phyloP scores from a whole-genome alignment of 805 yeast genomes.

The Brettanomyces sp. region DNA sequence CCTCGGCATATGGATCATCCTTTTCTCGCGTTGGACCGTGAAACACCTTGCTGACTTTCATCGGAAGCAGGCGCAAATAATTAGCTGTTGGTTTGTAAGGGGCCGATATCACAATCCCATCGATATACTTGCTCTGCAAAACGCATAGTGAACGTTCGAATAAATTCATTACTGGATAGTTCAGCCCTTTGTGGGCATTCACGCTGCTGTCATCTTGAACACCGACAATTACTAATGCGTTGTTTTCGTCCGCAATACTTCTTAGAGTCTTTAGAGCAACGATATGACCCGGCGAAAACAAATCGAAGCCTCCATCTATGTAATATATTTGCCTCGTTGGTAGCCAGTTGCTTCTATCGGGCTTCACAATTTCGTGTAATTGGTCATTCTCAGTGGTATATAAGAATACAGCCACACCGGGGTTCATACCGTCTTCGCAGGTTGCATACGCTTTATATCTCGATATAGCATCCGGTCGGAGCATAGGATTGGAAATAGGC shows the following conservation, averaged over 20 bases:
- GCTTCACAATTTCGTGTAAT: slow-evolving; percentile 20
- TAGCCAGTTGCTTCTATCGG: slow-evolving; percentile 14
- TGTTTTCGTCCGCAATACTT: slow-evolving; percentile 18
- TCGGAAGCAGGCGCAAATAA: slow-evolving; percentile 31
- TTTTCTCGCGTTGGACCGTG: slow-evolving; percentile 48
- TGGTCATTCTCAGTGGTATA: slow-evolving; percentile 23
- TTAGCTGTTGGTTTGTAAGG: slow-evolving; percentile 40
- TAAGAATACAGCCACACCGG: slow-evolving; percentile 51
- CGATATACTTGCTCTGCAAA: slow-evolving; percentile 78
- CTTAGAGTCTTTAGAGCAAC: slow-evolving; percentile 50
- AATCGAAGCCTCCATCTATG: slow-evolving; percentile 81
- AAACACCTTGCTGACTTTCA: slow-evolving; percentile 30
- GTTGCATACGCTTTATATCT: slow-evolving; percentile 50
- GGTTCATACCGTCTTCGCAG: slow-evolving; percentile 46
- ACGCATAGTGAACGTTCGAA: slow-evolving; percentile 83
- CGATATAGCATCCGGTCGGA: slow-evolving; percentile 27
- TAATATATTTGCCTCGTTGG: slow-evolving; percentile 31
- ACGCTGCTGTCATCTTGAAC: slow-evolving; percentile 50
- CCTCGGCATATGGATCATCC: slow-evolving; percentile 22
- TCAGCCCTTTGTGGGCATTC: slow-evolving; percentile 47
- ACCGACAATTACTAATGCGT: slow-evolving; percentile 55
- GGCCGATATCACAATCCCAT: slow-evolving; percentile 65
- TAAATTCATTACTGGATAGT: slow-evolving; percentile 78
- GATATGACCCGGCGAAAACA: slow-evolving; percentile 91
- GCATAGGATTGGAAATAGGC: slow-evolving; percentile 11